A percentile compares a stretch with the other conserved stretches of the same genome.
phyloP scores from a whole-genome alignment of 352 stramenopile genomes.

The Pythium apleroticum region DNA sequence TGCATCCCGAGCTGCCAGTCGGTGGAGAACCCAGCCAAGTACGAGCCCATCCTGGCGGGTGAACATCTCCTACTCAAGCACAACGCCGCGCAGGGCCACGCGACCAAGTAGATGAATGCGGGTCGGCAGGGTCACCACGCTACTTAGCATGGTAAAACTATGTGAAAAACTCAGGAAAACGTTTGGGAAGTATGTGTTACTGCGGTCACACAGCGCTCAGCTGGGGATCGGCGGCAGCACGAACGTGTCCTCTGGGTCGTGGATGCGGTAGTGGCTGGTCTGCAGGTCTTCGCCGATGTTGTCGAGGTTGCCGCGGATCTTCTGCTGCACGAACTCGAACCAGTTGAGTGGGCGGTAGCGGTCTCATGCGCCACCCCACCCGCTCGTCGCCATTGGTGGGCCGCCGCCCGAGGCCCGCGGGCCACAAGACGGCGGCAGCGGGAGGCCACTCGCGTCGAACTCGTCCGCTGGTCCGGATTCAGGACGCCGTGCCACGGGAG shows the following conservation, averaged over 20 bases:
- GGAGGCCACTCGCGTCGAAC: no score
- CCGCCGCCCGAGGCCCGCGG: no score
- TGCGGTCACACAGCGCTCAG: neutral
- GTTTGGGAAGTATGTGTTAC: no score
- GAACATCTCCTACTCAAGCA: neutral
- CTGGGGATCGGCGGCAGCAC: neutral
- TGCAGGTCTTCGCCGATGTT: conserved; percentile 91
- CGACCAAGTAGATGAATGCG: neutral
- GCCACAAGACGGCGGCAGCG: no score
- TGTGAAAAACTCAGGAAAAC: no score
- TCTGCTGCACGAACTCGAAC: conserved; percentile 79
- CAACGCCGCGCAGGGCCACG: neutral
- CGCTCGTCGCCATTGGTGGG: no score
- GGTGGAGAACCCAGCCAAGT: neutral
- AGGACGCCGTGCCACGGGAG: no score
- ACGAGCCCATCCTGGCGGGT: neutral
- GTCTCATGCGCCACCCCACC: no score
- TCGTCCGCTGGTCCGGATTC: no score
- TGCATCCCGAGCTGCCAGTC: conserved; percentile 1
- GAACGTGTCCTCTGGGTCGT: conserved; percentile 1
- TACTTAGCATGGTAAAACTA: no score
- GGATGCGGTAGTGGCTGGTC: conserved; percentile 66
- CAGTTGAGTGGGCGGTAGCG: conserved; percentile 81
- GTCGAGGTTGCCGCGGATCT: conserved; percentile 88
- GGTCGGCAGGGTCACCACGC: no score